A percentile compares a stretch with the other conserved stretches of the same genome.
Conservation (phyloP, 1,139 yeast genomes). For the Nakaseomyces sp. region DNA sequence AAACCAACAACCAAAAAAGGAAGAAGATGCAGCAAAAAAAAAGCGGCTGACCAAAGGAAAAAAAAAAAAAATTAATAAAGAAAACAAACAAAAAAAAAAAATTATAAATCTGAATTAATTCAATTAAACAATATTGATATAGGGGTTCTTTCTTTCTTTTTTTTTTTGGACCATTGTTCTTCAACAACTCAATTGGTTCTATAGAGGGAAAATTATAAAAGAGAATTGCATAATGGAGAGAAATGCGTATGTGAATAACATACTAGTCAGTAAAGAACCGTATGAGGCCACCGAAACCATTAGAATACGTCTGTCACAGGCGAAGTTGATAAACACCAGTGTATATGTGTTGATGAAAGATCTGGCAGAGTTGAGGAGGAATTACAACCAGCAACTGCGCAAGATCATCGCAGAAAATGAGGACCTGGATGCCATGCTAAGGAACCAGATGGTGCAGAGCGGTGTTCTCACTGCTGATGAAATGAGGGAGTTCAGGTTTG, state of each 20-base stretch:
- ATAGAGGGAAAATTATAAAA: background rate
- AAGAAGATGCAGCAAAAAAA: too few species aligned
- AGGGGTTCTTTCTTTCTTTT: too few species aligned
- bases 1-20: too few species aligned
- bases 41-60: too few species aligned
- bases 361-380: conserved; percentile 41
- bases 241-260: conserved; percentile 38
- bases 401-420: conserved; percentile 41
- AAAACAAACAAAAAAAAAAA: too few species aligned
- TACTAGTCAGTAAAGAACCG: conserved; percentile 40
- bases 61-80: too few species aligned
- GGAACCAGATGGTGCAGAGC: conserved; percentile 29
- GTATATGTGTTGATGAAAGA: conserved; percentile 50
- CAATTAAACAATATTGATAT: too few species aligned
- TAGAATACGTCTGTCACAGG: conserved; percentile 39
- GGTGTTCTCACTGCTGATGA: conserved; percentile 32
- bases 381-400: conserved; percentile 44
- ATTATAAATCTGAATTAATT: too few species aligned
- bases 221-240: conserved; percentile 23
- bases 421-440: conserved; percentile 32
- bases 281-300: conserved; percentile 42
- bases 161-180: too few species aligned
- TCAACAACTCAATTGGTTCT: too few species aligned
- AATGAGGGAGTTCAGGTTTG: conserved; percentile 36
- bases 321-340: conserved; percentile 40